Evolutionary conservation across 139 green algal genomes (phyloP), one percentile per base, ranked within the genome.

Genomic region (Zygnema cylindricum): DNA sequence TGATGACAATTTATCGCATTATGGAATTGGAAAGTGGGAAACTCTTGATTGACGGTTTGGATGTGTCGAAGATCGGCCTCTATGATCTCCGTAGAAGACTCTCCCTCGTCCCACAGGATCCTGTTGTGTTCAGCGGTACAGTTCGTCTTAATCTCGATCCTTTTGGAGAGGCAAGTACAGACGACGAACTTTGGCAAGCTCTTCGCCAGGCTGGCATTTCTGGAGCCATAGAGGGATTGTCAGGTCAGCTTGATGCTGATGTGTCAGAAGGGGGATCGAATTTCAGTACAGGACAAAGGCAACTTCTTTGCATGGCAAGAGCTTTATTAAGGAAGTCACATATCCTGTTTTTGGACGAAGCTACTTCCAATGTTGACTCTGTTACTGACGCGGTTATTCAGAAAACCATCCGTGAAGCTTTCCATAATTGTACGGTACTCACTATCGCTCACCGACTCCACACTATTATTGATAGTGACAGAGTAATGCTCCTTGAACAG

Each of bases 111-210:
- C 88, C 69, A n/a, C 95, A 98, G 94, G 96, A 98, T 71, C 96
- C 97, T 0, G 95, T 98, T 55, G 94, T 99, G 43, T 99, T 99
- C 90, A 95, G 90, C 41, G 97, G 97, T 49, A 97, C 87, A 2
- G 85, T 99, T n/a, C 93, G 97, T 42, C 91, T 32, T 79, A 99
- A 99, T 93, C 90, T 99, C 54, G 96, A 98, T 86, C 97, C 97
- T 0, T 98, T 98, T 90, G 93, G 88, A 16, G 69, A 95, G 57
- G 85, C 95, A 91, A 89, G 54, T 21, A 81, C 38, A 1, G 96
- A 98, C 86, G 89, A 89, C n/a, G 54, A 86, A 11, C 91, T 98
- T 2, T 96, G 95, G 95, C 69, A 76, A 0, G 95, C 93, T 21
- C 92, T 86, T 76, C n/a, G 84, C 71, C 38, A 84, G 79, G 7